Conservation (phyloP, 495 filamentous ascomycete genomes). For the Ascobolus immersus region DNA sequence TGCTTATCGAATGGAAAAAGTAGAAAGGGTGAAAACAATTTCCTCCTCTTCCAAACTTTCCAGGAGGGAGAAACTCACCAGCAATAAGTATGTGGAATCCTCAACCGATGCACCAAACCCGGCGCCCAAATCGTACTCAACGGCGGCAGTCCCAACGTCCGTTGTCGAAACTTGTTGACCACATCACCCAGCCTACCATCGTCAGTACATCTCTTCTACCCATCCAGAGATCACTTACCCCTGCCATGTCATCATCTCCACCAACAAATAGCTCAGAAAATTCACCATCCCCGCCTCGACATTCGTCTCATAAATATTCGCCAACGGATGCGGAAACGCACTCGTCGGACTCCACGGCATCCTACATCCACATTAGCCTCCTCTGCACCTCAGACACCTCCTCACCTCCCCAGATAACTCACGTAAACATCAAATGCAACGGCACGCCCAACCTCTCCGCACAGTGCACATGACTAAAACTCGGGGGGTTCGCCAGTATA, state of each 20-base stretch:
- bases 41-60: no score
- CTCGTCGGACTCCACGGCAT: constrained; percentile 44
- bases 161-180: constrained; percentile 36
- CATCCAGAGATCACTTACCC: no score
- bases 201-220: constrained; percentile 15
- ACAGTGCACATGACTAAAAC: constrained; percentile 39
- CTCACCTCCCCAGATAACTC: no score
- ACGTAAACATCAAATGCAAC: constrained; percentile 39
- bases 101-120: constrained; percentile 32
- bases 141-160: constrained; percentile 32
- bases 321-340: constrained; percentile 46
- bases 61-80: constrained; percentile 20
- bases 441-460: constrained; percentile 39
- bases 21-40: no score
- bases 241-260: constrained; percentile 42
- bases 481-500: constrained; percentile 46
- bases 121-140: constrained; percentile 40
- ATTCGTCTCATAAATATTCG: constrained; percentile 38
- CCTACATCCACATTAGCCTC: no score
- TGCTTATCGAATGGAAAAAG: neutral
- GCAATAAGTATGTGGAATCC: constrained; percentile 37
- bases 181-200: constrained; percentile 38
- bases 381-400: no score
- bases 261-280: constrained; percentile 47
- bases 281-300: constrained; percentile 38